phyloP scores from a whole-genome alignment of 2,329 filamentous ascomycete genomes.

The Botryotinia globosa region DNA sequence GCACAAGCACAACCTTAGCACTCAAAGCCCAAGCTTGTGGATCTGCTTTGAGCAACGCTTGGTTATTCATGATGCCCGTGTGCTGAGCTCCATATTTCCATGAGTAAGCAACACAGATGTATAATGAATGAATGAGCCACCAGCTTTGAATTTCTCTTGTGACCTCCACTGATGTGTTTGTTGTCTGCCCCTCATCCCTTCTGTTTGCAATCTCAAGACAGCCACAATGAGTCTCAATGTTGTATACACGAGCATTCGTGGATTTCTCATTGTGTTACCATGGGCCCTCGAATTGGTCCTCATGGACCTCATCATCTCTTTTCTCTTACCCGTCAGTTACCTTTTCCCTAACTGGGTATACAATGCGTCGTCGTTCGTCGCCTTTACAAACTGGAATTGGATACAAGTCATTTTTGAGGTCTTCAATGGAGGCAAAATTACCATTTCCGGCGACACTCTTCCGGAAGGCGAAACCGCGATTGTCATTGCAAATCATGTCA shows the following conservation, averaged over 20 bases:
- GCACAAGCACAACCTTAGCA: no score
- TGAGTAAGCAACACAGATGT: constrained; percentile 11
- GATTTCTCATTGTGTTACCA: constrained; percentile 45
- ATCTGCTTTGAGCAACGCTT: not conserved
- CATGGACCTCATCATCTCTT: constrained; percentile 51
- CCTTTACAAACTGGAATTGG: constrained; percentile 54
- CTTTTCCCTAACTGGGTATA: constrained; percentile 52
- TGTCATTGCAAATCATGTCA: constrained; percentile 58
- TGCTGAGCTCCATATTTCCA: constrained; percentile 16
- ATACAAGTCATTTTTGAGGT: constrained; percentile 56
- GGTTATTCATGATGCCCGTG: constrained; percentile 3
- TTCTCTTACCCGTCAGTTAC: constrained; percentile 48
- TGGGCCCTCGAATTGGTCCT: constrained; percentile 53
- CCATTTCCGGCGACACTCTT: constrained; percentile 51
- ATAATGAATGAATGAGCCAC: no score
- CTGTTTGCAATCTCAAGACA: not conserved
- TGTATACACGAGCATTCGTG: constrained; percentile 42
- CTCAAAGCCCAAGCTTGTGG: not conserved
- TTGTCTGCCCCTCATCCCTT: constrained; percentile 6
- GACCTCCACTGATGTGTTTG: no score
- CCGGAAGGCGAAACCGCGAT: constrained; percentile 57
- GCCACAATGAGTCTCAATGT: constrained; percentile 2
- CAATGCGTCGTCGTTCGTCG: constrained; percentile 53
- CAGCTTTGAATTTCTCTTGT: constrained; percentile 12
- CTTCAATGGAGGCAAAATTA: constrained; percentile 53